Conservation (phyloP, 2,329 filamentous ascomycete genomes). For the Aspergillus fructus region DNA sequence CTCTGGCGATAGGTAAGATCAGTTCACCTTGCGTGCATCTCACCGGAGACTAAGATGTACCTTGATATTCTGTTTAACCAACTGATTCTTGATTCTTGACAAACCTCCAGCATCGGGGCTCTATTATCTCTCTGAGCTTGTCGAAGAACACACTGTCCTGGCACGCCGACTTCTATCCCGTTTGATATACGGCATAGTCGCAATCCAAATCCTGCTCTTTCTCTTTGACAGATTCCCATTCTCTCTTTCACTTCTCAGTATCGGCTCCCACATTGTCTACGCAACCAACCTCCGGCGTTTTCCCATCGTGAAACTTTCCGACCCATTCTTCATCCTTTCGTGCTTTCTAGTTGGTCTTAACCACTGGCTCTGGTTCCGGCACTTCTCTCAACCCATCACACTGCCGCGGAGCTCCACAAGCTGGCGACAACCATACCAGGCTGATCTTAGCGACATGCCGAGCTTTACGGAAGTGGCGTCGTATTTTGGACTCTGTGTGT, state of each 20-base stretch:
- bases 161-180: conserved; percentile 82
- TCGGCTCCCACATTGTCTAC: conserved; percentile 81
- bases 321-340: conserved; percentile 81
- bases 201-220: conserved; percentile 70
- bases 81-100: conserved; percentile 12
- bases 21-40: not conserved
- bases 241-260: conserved; percentile 68
- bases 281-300: conserved; percentile 78
- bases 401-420: conserved; percentile 31
- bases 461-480: conserved; percentile 92
- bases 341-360: conserved; percentile 84
- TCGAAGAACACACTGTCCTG: conserved; percentile 94
- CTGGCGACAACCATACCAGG: conserved; percentile 39
- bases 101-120: conserved; percentile 76
- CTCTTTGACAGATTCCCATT: conserved; percentile 85
- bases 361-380: conserved; percentile 93
- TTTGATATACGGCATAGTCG: conserved; percentile 81
- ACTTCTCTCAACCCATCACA: conserved; percentile 71
- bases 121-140: conserved; percentile 96
- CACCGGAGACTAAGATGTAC: not conserved
- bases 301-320: conserved; percentile 77
- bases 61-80: not conserved
- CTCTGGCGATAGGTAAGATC: conserved; percentile 75
- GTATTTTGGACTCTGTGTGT: conserved; percentile 94
- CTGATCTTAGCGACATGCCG: conserved; percentile 57